phyloP scores from a whole-genome alignment of 306 rosid species.

The Vigna radiata region DNA sequence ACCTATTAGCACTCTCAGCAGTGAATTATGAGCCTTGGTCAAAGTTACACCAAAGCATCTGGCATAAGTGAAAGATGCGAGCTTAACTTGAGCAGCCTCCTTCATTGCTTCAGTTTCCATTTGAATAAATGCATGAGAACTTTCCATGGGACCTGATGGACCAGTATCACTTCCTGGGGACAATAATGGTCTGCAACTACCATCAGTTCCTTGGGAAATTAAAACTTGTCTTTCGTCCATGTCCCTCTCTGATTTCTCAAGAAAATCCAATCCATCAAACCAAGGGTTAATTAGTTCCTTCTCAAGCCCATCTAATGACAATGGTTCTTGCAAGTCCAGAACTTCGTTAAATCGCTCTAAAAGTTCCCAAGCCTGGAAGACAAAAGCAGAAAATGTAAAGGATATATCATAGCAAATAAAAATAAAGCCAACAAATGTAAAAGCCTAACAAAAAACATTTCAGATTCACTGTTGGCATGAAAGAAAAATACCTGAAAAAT shows the following conservation, averaged over 20 bases:
- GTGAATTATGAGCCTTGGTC: slow-evolving; percentile 85
- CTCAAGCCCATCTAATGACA: slow-evolving; percentile 78
- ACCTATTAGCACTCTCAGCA: slow-evolving; percentile 79
- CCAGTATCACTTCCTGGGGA: slow-evolving; percentile 54
- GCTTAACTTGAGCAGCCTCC: slow-evolving; percentile 77
- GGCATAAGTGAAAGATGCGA: slow-evolving; percentile 71
- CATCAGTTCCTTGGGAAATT: slow-evolving; percentile 48
- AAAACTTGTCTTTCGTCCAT: slow-evolving; percentile 42
- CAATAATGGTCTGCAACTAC: slow-evolving; percentile 46
- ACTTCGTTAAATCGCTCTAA: slow-evolving; percentile 71
- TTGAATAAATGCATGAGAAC: slow-evolving; percentile 74
- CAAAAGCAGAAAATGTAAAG: slow-evolving; percentile 36
- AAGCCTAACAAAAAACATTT: slow-evolving; percentile 25
- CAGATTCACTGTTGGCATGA: slow-evolving; percentile 28
- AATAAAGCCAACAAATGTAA: slow-evolving; percentile 28
- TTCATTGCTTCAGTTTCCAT: slow-evolving; percentile 83
- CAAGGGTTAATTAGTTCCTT: slow-evolving; percentile 89
- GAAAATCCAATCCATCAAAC: slow-evolving; percentile 64
- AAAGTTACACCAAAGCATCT: slow-evolving; percentile 86
- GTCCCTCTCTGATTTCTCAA: slow-evolving; percentile 58
- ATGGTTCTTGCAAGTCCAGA: slow-evolving; percentile 72
- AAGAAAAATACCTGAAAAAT: slow-evolving; percentile 77
- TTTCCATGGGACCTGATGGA: slow-evolving; percentile 51
- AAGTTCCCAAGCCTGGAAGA: slow-evolving; percentile 81
- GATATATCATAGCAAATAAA: slow-evolving; percentile 34